phyloP scores from a whole-genome alignment of 129 eudicot species.

The Lactuca saligna region DNA sequence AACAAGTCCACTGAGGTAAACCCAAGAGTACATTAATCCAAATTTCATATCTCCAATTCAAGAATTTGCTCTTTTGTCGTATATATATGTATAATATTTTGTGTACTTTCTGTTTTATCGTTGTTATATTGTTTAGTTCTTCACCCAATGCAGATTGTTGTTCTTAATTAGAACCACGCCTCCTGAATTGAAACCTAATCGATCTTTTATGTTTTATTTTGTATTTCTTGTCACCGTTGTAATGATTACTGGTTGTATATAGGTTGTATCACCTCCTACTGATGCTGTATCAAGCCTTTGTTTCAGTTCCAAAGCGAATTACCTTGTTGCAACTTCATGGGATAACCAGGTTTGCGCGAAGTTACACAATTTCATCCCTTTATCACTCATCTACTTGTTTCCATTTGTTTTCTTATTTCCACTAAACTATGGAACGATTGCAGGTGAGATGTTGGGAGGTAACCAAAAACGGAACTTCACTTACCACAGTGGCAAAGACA shows the following conservation, averaged over 20 bases:
- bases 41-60: background rate
- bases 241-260: slow-evolving; percentile 5
- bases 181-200: background rate
- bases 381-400: background rate
- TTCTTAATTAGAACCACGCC: slow-evolving; percentile 3
- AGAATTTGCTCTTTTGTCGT: background rate
- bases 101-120: background rate
- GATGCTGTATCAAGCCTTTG: slow-evolving; percentile 78
- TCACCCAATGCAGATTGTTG: background rate
- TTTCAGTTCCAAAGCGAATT: slow-evolving; percentile 82
- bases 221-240: background rate
- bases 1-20: slow-evolving; percentile 66
- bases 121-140: background rate
- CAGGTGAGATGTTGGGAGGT: slow-evolving; percentile 99
- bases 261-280: slow-evolving; percentile 72
- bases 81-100: background rate
- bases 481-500: slow-evolving; percentile 66
- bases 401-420: background rate
- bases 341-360: slow-evolving; percentile 74
- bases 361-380: background rate
- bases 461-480: slow-evolving; percentile 50
- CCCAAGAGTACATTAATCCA: background rate
- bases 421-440: background rate
- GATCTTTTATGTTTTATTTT: background rate
- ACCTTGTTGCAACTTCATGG: slow-evolving; percentile 87